phyloP scores from a whole-genome alignment of 805 yeast genomes.

The Debaryomyces hansenii region DNA sequence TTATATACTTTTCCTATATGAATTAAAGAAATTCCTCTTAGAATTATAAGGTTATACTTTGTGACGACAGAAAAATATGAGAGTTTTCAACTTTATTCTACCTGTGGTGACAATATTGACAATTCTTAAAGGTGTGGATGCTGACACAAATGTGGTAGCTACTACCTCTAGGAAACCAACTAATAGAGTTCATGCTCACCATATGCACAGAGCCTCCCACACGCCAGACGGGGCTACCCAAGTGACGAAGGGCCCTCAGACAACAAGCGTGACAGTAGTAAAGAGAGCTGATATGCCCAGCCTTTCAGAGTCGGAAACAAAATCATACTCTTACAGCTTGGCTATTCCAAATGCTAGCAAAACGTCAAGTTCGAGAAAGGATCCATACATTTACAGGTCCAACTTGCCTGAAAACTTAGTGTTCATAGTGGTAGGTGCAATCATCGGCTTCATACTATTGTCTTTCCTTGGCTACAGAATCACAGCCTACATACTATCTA shows the following conservation, averaged over 20 bases:
- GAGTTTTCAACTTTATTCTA: too few relatives aligned
- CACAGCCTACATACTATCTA: constrained; percentile 21
- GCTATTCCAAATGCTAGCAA: constrained; percentile 6
- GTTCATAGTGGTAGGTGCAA: constrained; percentile 43
- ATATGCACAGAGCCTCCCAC: neutral
- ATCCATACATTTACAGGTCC: constrained; percentile 29
- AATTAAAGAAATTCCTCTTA: too few relatives aligned
- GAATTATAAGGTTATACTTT: too few relatives aligned
- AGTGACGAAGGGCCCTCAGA: neutral
- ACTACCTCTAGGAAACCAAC: too few relatives aligned
- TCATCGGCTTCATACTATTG: constrained; percentile 22
- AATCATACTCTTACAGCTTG: constrained; percentile 10
- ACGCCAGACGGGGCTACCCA: neutral
- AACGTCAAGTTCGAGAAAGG: neutral
- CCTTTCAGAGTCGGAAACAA: neutral
- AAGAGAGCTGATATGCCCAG: neutral
- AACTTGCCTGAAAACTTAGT: constrained; percentile 36
- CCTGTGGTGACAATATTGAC: too few relatives aligned
- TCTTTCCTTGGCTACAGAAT: constrained; percentile 19
- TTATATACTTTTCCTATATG: too few relatives aligned
- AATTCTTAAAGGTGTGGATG: too few relatives aligned
- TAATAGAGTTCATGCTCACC: neutral
- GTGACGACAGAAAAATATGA: too few relatives aligned
- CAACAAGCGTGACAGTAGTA: neutral
- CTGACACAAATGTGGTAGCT: too few relatives aligned